Base-by-base conservation (phyloP, 352 stramenopile species). In the Thalassiosira livingstoniorum region DNA sequence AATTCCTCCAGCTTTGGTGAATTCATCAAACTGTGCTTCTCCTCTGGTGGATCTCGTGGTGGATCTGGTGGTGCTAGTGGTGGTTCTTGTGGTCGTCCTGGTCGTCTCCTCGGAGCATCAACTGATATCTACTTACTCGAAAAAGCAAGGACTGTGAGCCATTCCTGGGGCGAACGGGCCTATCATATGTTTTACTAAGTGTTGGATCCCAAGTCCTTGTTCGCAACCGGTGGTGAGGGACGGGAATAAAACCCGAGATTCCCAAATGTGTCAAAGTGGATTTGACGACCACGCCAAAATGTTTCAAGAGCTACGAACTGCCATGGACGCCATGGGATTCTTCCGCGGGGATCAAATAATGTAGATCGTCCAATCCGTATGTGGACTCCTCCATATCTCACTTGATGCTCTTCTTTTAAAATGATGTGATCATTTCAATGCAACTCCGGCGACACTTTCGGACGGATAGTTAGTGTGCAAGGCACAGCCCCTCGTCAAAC, bases 101-200 rank as follows among this genome's bases (percentile, higher is more conserved):
- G 82, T 32, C 66, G 76, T 13, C 80, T 93, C 37, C 31, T 76
- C n/a, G 88, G 88, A 31, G 86, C 85, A 13, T 80, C 61, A 21
- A 90, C 90, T 60, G 79, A 91, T 47, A 91, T 75, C 31, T 92
- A 93, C 57, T 70, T 98, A 23, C 78, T 98, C 2, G 96, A 98
- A 72, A 96, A 96, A 47, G 93, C 96, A n/a, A 93, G 96, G 7
- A 88, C 98, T 23, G 93, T 98, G n/a, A 94, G 88, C 0, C 95
- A 97, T 55, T 92, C 87, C 31, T 92, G 92, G 29, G 93, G 95
- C 35, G 95, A 98, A 80, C 87, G 95, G 45, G 97, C 93, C 78
- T 98, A 97, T 78, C 95, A 98, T 80, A 95, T 98, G 73, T 98
- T 98, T 80, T 98, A 98, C 79, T 91, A 97, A 77, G 84, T 98